Base-by-base conservation (phyloP, 192 early-diverging fungal species). In the Rhizophagus clarus region DNA sequence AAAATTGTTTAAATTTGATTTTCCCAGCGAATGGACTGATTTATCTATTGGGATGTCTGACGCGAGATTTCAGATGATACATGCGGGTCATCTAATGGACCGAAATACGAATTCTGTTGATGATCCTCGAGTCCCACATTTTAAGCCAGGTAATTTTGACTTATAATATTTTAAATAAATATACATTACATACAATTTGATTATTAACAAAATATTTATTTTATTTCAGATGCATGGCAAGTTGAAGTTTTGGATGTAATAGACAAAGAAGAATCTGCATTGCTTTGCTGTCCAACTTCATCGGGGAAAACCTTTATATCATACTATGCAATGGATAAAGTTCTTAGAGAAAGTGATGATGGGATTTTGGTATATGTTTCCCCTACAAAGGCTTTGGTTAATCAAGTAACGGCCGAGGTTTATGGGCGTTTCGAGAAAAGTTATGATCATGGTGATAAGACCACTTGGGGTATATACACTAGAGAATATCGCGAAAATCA, bases 291-390 rank as follows among this genome's bases (percentile, higher is more conserved):
- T 32, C 86, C 86, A 14, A 87, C 86, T 32, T 85, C 83, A 10
- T 70, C 81, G 1, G 86, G 86, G 11, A 87, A 87, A 56, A 87
- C 86, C 0, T 87, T 87, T 77, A 82, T 88, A 47, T 79, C 86
- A 15, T 87, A 78, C 66, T 87, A 87, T 84, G 85, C 86, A 15
- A 87, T 87, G 75, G 86, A 87, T 56, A 82, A 87, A 60, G 82
- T 88, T 66, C 68, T 87, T 64, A 64, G 77, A 22, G 82, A 80
- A 4, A 64, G 56, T 68, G 77, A 84, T 75, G 85, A 86, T 40
- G 83, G 64, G 28, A 42, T 81, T 10, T 61, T 79, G n/a, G 31
- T 86, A 31, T 87, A 87, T 61, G 87, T 87, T 49, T 84, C 86
- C 22, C 86, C 86, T 26, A 88, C 86, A 0, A 87, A 87, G 60